Evolutionary conservation across 345 rosid genomes (phyloP).

Genomic region (Euphorbia peplus): DNA sequence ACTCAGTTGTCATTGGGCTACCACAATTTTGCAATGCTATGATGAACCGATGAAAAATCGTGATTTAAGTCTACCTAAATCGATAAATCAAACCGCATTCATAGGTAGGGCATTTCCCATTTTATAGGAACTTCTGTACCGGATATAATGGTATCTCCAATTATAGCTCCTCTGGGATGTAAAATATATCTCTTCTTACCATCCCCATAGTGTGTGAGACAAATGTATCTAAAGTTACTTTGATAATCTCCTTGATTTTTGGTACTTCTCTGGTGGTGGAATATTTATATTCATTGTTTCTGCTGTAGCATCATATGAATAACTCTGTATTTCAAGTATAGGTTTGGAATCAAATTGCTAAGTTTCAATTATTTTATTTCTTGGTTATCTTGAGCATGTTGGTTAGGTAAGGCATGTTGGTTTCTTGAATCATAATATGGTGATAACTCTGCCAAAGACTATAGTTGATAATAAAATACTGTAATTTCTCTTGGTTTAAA

Average conservation of each 20-base stretch:
- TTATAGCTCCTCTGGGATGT: no score
- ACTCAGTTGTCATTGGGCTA: slow-evolving; percentile 10
- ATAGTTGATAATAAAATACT: neutral
- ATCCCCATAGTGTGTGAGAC: no score
- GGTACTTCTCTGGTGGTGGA: neutral
- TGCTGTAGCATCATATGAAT: neutral
- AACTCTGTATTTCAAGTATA: neutral
- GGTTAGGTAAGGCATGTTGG: neutral
- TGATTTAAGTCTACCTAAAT: neutral
- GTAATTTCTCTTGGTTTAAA: neutral
- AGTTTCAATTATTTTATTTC: neutral
- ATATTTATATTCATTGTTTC: neutral
- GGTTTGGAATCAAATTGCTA: neutral
- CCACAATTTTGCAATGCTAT: neutral
- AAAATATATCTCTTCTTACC: no score
- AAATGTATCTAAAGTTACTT: no score
- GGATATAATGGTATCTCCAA: no score
- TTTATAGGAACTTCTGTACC: no score
- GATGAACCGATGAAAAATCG: neutral
- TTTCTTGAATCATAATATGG: neutral
- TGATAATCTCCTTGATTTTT: neutral
- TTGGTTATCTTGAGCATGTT: neutral
- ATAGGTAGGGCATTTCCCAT: no score
- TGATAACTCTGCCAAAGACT: neutral
- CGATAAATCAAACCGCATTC: no score